These are phyloP conservation scores for Pichia sp. DNA, from an alignment of 1,139 yeast species.

Conservation along the genomic window DNA sequence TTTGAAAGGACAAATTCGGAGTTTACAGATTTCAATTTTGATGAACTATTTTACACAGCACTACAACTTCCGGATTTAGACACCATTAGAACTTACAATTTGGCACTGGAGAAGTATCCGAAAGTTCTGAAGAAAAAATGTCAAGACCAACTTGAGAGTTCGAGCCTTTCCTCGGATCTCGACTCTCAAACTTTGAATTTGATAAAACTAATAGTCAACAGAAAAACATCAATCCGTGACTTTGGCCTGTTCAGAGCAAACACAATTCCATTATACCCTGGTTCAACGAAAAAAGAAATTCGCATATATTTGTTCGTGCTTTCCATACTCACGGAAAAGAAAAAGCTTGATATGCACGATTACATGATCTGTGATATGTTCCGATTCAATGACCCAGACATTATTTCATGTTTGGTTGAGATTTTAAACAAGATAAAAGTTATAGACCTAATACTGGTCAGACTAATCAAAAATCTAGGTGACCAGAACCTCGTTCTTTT, in stretches of 20 bases:
- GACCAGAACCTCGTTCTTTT: background rate
- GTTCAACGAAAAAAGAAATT: slow-evolving; percentile 2
- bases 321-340: background rate
- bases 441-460: slow-evolving; percentile 4
- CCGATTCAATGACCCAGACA: slow-evolving; percentile 5
- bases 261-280: slow-evolving; percentile 15
- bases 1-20: background rate
- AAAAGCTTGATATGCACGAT: slow-evolving; percentile 7
- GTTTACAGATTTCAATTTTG: background rate
- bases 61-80: background rate
- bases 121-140: background rate
- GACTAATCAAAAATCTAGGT: slow-evolving; percentile 6
- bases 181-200: background rate
- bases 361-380: slow-evolving; percentile 17
- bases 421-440: slow-evolving; percentile 9
- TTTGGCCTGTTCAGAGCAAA: background rate
- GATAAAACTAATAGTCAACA: background rate
- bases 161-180: background rate
- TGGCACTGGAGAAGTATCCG: background rate
- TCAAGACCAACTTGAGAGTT: background rate
- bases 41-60: background rate
- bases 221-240: background rate
- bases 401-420: background rate
- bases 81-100: background rate
- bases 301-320: slow-evolving; percentile 7